Percentiles rank a stretch among this genome's conserved stretches.
Evolutionary conservation across 2,329 filamentous ascomycete species (phyloP).

Genomic region (Beauveria australis): DNA sequence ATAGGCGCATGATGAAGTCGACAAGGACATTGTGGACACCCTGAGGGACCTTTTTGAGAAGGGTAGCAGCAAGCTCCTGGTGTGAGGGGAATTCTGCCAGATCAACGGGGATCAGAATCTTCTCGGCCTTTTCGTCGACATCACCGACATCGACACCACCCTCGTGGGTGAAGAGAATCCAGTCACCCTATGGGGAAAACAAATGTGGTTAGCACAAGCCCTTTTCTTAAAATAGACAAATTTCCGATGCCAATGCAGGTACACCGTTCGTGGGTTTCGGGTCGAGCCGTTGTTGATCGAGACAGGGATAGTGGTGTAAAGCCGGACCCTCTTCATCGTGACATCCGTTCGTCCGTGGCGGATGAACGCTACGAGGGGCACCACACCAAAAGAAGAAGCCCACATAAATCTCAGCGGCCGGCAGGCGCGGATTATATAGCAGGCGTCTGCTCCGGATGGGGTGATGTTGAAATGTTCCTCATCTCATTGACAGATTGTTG

Average conservation of each 20-base stretch:
- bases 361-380: constrained; percentile 20
- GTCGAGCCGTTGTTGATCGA: constrained; percentile 7
- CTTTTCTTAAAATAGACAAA: neutral
- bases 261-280: constrained; percentile 9
- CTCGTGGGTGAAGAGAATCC: constrained; percentile 99
- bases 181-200: constrained; percentile 66
- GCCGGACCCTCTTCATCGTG: constrained; percentile 22
- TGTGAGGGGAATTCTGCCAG: constrained; percentile 92
- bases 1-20: constrained; percentile 97
- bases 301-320: constrained; percentile 5
- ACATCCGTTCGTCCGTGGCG: constrained; percentile 32
- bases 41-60: constrained; percentile 88
- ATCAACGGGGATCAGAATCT: constrained; percentile 94
- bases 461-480: neutral
- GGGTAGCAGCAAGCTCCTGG: constrained; percentile 74
- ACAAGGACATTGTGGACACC: constrained; percentile 97
- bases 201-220: constrained; percentile 27
- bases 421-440: neutral
- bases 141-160: constrained; percentile 99
- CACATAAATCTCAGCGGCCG: constrained; percentile 6
- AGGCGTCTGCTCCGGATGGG: neutral
- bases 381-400: constrained; percentile 9
- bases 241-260: constrained; percentile 7
- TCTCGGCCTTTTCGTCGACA: constrained; percentile 98
- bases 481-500: neutral